Evolutionary conservation across 2,329 filamentous ascomycete genomes (phyloP), one percentile per base, ranked within the genome.

Genomic region (Hypocrella siamensis): DNA sequence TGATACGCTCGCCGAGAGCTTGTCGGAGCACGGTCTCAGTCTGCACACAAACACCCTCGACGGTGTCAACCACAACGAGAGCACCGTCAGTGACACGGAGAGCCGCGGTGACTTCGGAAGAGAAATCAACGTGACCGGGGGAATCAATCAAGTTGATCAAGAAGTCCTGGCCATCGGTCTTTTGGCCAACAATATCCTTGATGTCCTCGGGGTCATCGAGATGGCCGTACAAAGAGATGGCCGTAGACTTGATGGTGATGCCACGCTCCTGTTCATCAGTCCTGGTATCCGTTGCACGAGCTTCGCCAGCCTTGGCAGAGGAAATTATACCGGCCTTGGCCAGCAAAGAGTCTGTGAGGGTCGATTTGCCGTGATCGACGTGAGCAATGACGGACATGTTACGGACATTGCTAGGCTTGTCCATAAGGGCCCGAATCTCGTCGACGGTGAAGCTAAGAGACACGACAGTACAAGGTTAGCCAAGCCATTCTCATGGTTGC

Each of bases 311-410:
- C 70, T 96, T 96, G 53, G 84, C 84, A 51, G 84, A 82, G 51
- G 90, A 96, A 60, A 98, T 94, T 58, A 98, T 98, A 88, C 90
- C 90, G 56, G 88, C 88, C 70, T 92, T 90, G 70, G 93, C 85
- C 59, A 98, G 81, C 47, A 98, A 83, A 53, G 90, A 96, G 69
- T 98, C 90, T 77, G 88, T 94, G 54, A 98, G 76, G 60, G 90
- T 98, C 52, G 90, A 98, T 70, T 98, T 98, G 72, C 90, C 90
- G 77, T 98, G 90, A 67, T 98, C 90, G 78, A 98, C 86, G 72
- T 98, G 90, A 63, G 90, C 90, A 84, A 96, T 96, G 63, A 98
- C 90, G 70, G 85, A 94, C 88, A 94, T 96, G 78, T 96, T 96
- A 65, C 72, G 70, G 60, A 78, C 72, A 61, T 79, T 78, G 57